These are phyloP conservation scores for Pleurotus djamor DNA, from an alignment of 768 basidiomycete genomes.

Conservation along the genomic window DNA sequence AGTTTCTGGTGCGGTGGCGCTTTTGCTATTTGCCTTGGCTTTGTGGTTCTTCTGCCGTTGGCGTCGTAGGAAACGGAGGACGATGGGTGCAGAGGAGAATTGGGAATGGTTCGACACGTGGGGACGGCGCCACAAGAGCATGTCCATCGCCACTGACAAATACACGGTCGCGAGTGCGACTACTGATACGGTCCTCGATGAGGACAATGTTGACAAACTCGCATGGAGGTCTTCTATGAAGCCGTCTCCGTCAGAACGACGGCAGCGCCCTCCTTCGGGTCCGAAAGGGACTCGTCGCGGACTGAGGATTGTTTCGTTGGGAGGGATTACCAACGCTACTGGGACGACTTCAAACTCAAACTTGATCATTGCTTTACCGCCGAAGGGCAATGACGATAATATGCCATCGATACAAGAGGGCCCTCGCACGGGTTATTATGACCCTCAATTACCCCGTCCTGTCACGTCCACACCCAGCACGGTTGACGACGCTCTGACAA, in stretches of 20 bases:
- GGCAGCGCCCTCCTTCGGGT: background rate
- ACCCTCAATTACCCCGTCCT: background rate
- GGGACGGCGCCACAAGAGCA: background rate
- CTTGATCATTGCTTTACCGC: background rate
- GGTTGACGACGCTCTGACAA: background rate
- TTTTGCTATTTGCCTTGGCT: background rate
- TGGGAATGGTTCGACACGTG: slow-evolving; percentile 4
- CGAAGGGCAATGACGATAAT: background rate
- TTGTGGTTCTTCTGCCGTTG: background rate
- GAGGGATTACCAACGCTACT: background rate
- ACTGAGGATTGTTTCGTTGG: background rate
- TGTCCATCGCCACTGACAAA: background rate
- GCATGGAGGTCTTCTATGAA: background rate
- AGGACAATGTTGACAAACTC: background rate
- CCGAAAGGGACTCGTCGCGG: background rate
- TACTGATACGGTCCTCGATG: background rate
- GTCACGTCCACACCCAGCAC: background rate
- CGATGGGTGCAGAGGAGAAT: background rate
- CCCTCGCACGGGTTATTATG: background rate
- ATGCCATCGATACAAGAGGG: background rate
- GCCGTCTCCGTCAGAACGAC: background rate
- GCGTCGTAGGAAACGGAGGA: background rate
- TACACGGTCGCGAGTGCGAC: background rate
- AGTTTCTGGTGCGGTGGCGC: background rate
- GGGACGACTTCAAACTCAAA: background rate